Conservation (phyloP, 768 basidiomycete genomes). For the Leccinum rimulosum region DNA sequence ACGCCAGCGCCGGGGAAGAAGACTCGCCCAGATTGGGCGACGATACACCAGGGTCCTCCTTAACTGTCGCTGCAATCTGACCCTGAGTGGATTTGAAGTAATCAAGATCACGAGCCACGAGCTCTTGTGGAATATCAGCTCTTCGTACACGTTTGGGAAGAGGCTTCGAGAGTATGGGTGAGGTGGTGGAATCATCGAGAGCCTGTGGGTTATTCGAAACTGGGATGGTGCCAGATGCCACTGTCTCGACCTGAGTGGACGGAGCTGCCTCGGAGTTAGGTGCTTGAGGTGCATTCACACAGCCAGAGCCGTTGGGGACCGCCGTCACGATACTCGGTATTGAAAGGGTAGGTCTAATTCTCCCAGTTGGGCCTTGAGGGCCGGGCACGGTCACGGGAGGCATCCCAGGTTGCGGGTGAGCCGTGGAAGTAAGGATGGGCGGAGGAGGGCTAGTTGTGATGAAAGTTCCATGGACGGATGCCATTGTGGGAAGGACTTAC, state of each 20-base stretch:
- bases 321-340: background rate
- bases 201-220: background rate
- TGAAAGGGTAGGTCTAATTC: background rate
- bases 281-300: background rate
- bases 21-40: background rate
- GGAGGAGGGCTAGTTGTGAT: constrained; percentile 1
- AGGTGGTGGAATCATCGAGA: background rate
- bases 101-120: constrained; percentile 30
- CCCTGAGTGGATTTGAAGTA: constrained; percentile 26
- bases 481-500: constrained; percentile 14
- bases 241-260: background rate
- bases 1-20: background rate
- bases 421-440: background rate
- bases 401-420: background rate
- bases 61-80: background rate
- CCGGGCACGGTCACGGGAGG: background rate
- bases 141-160: constrained; percentile 27
- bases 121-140: constrained; percentile 21
- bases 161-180: constrained; percentile 14
- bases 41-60: background rate
- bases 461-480: background rate
- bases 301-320: background rate
- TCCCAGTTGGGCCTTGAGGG: background rate
- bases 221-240: background rate
- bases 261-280: background rate